A percentile compares a stretch with the other conserved stretches of the same genome.
Conservation (phyloP, 495 filamentous ascomycete species). For the Hyaloscypha variabilis region DNA sequence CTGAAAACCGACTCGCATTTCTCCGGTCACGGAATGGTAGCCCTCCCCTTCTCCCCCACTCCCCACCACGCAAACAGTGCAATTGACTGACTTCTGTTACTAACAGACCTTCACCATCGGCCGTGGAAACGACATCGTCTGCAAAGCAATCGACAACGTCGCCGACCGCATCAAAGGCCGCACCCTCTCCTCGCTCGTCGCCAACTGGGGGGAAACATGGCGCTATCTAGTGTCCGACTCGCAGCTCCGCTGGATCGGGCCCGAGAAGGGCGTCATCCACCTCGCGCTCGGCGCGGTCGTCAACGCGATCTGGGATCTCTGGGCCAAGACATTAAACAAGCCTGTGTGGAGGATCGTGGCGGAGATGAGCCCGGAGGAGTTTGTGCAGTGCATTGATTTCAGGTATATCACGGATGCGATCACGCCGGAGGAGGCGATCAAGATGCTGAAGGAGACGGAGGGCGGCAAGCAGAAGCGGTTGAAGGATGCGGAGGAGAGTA, state of each 20-base stretch:
- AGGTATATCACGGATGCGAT: constrained; percentile 93
- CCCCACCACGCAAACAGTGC: neutral
- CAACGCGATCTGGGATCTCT: constrained; percentile 94
- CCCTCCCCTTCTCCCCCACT: constrained; percentile 17
- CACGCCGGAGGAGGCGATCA: constrained; percentile 80
- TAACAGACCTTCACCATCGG: constrained; percentile 91
- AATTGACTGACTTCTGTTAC: constrained; percentile 12
- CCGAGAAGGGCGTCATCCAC: constrained; percentile 94
- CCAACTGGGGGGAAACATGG: constrained; percentile 89
- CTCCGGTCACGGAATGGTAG: constrained; percentile 87
- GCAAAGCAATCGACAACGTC: constrained; percentile 77
- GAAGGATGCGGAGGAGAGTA: constrained; percentile 66
- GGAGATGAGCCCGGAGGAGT: constrained; percentile 86
- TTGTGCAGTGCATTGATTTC: constrained; percentile 89
- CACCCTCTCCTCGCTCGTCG: constrained; percentile 73
- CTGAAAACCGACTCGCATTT: constrained; percentile 75
- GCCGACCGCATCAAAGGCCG: constrained; percentile 71
- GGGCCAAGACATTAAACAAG: constrained; percentile 84
- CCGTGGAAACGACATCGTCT: constrained; percentile 93
- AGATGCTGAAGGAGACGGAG: constrained; percentile 65
- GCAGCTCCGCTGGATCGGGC: constrained; percentile 92
- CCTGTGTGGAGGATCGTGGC: constrained; percentile 90
- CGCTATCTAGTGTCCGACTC: constrained; percentile 87
- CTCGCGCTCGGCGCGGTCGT: constrained; percentile 88
- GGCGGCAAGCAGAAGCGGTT: constrained; percentile 67